Percentiles rank a stretch among this genome's conserved stretches.
These are phyloP conservation scores for Nyctanthes arbortristis DNA, from an alignment of 257 asterid genomes.

Conservation along the genomic window DNA sequence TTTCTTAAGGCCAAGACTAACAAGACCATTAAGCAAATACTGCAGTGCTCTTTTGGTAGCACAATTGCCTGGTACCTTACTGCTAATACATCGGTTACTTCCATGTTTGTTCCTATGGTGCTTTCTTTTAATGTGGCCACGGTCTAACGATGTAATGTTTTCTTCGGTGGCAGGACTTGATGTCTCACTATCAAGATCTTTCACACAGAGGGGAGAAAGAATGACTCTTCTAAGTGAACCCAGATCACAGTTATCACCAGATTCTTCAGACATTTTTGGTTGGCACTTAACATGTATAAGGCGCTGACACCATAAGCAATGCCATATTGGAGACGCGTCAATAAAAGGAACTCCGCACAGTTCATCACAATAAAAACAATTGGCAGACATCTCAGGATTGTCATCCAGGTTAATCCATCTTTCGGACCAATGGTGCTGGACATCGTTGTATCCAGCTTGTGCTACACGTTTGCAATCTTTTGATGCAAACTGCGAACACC, in stretches of 20 bases:
- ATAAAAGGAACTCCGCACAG: constrained; percentile 82
- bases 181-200: constrained; percentile 51
- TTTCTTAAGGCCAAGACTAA: constrained; percentile 44
- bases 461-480: constrained; percentile 83
- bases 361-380: constrained; percentile 80
- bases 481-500: constrained; percentile 67
- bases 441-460: constrained; percentile 60
- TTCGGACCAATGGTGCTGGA: constrained; percentile 90
- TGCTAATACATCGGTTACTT: constrained; percentile 35
- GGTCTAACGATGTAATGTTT: constrained; percentile 45
- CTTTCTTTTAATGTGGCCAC: constrained; percentile 60
- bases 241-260: constrained; percentile 71
- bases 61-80: constrained; percentile 48
- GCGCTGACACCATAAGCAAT: constrained; percentile 87
- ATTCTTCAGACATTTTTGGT: constrained; percentile 76
- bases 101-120: constrained; percentile 63
- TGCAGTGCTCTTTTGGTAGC: constrained; percentile 48
- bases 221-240: constrained; percentile 78
- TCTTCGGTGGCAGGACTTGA: constrained; percentile 54
- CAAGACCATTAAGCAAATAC: constrained; percentile 50
- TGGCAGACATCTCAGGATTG: constrained; percentile 75
- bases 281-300: constrained; percentile 83
- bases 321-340: constrained; percentile 87
- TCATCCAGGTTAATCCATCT: constrained; percentile 79
- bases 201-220: constrained; percentile 81